Percentiles rank a stretch among this genome's conserved stretches.
Evolutionary conservation across 768 basidiomycete species (phyloP).

Genomic region (Kwoniella heveanensis): DNA sequence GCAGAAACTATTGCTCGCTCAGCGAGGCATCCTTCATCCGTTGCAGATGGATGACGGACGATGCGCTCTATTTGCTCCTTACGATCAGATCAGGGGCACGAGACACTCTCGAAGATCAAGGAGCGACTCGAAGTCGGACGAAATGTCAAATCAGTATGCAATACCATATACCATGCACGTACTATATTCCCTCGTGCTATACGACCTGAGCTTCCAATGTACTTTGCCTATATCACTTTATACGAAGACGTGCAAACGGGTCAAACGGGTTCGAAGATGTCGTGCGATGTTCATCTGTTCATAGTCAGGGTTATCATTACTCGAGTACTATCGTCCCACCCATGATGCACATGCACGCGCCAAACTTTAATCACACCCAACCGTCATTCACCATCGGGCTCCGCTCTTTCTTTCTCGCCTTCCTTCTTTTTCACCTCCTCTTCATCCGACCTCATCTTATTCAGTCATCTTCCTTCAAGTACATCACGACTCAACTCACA

Average conservation of each 20-base stretch:
- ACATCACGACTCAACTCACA: too few species aligned
- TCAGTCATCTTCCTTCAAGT: conserved; percentile 3
- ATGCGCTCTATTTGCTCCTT: background rate
- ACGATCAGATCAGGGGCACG: too few species aligned
- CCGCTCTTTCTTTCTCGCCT: background rate
- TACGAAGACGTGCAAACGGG: background rate
- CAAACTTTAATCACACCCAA: conserved; percentile 1
- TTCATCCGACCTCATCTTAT: conserved; percentile 3
- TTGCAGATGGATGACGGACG: too few species aligned
- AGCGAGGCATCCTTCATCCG: too few species aligned
- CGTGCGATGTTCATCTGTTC: too few species aligned
- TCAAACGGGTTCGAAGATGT: too few species aligned
- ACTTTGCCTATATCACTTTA: background rate
- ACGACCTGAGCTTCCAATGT: too few species aligned
- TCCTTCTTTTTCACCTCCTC: conserved; percentile 4
- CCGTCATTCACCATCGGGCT: background rate
- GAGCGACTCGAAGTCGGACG: too few species aligned
- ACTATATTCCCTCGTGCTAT: background rate
- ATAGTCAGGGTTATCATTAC: too few species aligned
- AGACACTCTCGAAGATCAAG: too few species aligned
- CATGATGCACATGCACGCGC: background rate
- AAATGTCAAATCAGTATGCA: background rate
- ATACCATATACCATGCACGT: conserved; percentile 13
- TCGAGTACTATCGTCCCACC: conserved; percentile 6
- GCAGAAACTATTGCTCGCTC: too few species aligned